Conservation (phyloP, 2,329 filamentous ascomycete genomes). For the Diaporthe longicolla region DNA sequence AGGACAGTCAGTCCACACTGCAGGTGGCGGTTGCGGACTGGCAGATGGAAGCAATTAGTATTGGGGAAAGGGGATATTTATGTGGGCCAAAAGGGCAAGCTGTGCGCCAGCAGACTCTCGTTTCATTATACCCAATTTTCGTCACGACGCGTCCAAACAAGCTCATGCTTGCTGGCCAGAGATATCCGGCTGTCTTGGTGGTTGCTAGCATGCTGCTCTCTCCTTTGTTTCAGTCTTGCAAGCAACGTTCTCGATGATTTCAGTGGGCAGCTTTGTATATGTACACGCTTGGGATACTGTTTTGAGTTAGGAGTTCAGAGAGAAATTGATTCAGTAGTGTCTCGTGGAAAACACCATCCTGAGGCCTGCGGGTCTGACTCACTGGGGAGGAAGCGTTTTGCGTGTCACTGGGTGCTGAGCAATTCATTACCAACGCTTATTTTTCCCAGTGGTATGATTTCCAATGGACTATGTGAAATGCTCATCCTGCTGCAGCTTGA, state of each 20-base stretch:
- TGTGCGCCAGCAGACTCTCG: conserved; percentile 18
- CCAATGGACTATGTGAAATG: conserved; percentile 16
- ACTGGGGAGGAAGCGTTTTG: conserved; percentile 2
- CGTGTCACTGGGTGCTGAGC: conserved; percentile 27
- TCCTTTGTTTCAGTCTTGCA: conserved; percentile 23
- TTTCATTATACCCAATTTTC: conserved; percentile 40
- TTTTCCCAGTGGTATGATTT: conserved; percentile 26
- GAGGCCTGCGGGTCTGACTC: conserved; percentile 26
- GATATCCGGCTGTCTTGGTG: not conserved
- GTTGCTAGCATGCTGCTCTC: conserved; percentile 13
- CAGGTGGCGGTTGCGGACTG: not conserved
- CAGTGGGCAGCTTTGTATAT: conserved; percentile 18
- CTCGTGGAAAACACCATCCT: conserved; percentile 8
- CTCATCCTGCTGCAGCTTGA: conserved; percentile 40
- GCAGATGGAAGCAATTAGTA: conserved; percentile 3
- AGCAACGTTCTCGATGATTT: conserved; percentile 14
- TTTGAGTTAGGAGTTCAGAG: conserved; percentile 36
- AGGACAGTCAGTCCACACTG: conserved; percentile 12
- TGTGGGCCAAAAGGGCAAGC: not conserved
- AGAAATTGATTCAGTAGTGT: conserved; percentile 19
- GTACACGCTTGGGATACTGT: conserved; percentile 34
- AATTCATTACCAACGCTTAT: conserved; percentile 35
- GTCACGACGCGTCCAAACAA: conserved; percentile 5
- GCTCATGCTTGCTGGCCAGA: not conserved
- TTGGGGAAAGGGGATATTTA: not conserved